phyloP scores from a whole-genome alignment of 805 yeast genomes.

The Metschnikowia kofuensis region DNA sequence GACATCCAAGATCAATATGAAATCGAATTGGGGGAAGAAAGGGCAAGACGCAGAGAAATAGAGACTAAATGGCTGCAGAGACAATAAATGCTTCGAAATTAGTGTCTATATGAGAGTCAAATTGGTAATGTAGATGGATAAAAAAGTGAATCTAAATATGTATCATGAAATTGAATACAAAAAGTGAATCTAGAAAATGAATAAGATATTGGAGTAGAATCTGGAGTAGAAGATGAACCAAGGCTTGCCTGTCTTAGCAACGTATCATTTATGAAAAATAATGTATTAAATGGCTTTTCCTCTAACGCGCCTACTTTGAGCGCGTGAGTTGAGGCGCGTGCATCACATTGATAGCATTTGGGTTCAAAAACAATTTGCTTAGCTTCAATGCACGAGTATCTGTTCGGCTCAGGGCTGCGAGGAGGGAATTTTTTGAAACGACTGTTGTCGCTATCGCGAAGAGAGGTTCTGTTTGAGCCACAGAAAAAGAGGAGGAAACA shows the following conservation, averaged over 20 bases:
- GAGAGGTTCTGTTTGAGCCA: slow-evolving; percentile 16
- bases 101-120: neutral
- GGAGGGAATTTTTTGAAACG: slow-evolving; percentile 5
- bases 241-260: too few species aligned
- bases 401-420: slow-evolving; percentile 5
- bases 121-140: too few species aligned
- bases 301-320: too few species aligned
- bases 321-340: too few species aligned
- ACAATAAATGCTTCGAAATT: neutral
- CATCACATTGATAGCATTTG: too few species aligned
- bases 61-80: slow-evolving; percentile 17
- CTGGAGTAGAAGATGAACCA: too few species aligned
- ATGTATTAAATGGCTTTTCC: too few species aligned
- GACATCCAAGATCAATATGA: slow-evolving; percentile 64
- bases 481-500: slow-evolving; percentile 7
- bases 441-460: slow-evolving; percentile 8
- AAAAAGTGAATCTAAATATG: too few species aligned
- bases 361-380: neutral
- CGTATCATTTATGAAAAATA: too few species aligned
- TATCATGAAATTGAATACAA: too few species aligned
- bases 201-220: too few species aligned
- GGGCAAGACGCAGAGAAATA: slow-evolving; percentile 47
- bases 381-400: slow-evolving; percentile 13
- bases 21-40: slow-evolving; percentile 54
- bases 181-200: too few species aligned